Base-by-base conservation (phyloP, 1,284 basidiomycete genomes). In the Fomitopsis pinicola region DNA sequence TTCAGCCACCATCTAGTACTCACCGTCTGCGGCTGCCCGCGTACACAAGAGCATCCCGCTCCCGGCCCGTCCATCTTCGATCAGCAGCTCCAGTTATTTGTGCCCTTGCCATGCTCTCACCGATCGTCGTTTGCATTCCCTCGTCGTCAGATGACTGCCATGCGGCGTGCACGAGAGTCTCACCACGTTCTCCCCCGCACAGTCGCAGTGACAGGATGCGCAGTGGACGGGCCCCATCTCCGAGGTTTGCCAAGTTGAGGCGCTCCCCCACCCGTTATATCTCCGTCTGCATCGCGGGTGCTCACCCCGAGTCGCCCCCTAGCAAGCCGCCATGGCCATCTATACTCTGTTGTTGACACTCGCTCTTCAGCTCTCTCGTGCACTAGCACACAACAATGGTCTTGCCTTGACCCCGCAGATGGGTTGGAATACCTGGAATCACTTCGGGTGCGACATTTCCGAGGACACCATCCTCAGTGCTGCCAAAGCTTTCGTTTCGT, bases 361-460 rank as follows among this genome's bases (percentile, higher is more conserved):
- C 42, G 48, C 58, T 26, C 45, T 63, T 2, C 55, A 33, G 35
- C 26, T 69, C 42, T 62, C 68, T 30, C 53, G 57, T 6, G 67
- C 63, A 8, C 38, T 63, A 8, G 67, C 64, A n/a, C 58, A 65
- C 57, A 63, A 75, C 58, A 77, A 77, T 68, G 76, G 76, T 8
- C 68, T 76, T 15, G 76, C 76, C 0, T 52, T 72, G n/a, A 75
- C 74, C 1, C 76, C 76, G 0, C 76, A 76, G 67, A 77, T 77
- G 76, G 76, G 76, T 1, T 76, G 75, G 76, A 75, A 77, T 61
- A 75, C 75, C 0, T 77, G 73, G 72, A 76, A 76, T 58, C 69
- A 72, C 59, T 76, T 75, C 54, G 73, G 72, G 1, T 77, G 76
- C 53, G 68, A 69, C 53, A 73, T 74, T 57, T 69, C 66, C 62